Base-by-base conservation (phyloP, 129 eudicot species). In the Tagetes erecta region DNA sequence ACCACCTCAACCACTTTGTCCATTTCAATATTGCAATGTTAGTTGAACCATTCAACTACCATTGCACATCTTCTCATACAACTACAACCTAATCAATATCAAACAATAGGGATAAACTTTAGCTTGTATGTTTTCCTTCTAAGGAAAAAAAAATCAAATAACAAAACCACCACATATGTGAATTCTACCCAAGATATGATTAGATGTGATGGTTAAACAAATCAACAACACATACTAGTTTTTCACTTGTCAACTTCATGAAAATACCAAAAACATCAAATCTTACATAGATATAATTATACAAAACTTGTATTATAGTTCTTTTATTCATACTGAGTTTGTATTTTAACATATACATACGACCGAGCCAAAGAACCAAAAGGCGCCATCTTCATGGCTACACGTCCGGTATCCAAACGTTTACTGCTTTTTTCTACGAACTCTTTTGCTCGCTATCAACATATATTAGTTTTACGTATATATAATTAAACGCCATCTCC, bases 1-100 rank as follows among this genome's bases (percentile, higher is more conserved):
- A 33, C 57, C 77, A 71, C 73, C 78, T 42, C 82, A 79, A 53
- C 78, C 51, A 79, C 78, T 78, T 64, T 37, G 78, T 72, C 77
- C 62, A 55, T 63, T 72, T 77, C 81, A 69, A 75, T 70, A 57
- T 68, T 42, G 80, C 9, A 62, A 76, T 76, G 75, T 73, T 76
- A 35, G 75, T 41, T 77, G 76, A 69, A 68, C 70, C 81, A 68
- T 69, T 79, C 83, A 73, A 72, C 82, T 58, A 45, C 52, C 10
- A 35, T 40, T 12, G 52, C 30, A 37, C 38, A 74, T 53, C 60
- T 53, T 56, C 60, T 53, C 60, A 4, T 40, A 27, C 33, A 57
- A 13, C 50, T 4, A 10, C 79, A 30, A 67, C 74, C 80, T 9
- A 76, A 76, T 37, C 49, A 57, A 64, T 38, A 66, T 52, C 66